A percentile compares a stretch with the other conserved stretches of the same genome.
Evolutionary conservation across 2,329 filamentous ascomycete genomes (phyloP).

Genomic region (Xylaria sp.): DNA sequence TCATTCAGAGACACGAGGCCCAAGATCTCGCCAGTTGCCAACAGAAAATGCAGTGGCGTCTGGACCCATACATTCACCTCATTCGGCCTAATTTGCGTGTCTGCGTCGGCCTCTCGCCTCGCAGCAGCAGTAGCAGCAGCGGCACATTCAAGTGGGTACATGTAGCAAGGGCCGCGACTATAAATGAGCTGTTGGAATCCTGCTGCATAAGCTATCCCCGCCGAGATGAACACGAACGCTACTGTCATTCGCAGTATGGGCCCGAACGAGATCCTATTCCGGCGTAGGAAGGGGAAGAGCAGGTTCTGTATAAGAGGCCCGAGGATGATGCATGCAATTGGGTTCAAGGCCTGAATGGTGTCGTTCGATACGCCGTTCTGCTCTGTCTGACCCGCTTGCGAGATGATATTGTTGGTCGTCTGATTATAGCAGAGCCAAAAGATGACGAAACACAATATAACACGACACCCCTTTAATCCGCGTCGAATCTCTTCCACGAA

Average conservation of each 20-base stretch:
- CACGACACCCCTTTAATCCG: neutral
- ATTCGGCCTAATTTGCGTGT: conserved; percentile 30
- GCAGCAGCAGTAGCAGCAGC: neutral
- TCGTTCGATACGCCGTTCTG: conserved; percentile 61
- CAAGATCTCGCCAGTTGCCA: conserved; percentile 21
- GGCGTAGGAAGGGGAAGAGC: conserved; percentile 57
- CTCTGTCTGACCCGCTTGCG: conserved; percentile 59
- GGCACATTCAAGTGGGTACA: conserved; percentile 11
- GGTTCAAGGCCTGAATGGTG: conserved; percentile 60
- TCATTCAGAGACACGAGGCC: conserved; percentile 23
- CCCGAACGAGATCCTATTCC: conserved; percentile 53
- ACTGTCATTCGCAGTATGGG: conserved; percentile 58
- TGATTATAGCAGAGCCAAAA: conserved; percentile 40
- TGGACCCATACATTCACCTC: conserved; percentile 48
- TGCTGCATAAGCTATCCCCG: conserved; percentile 55
- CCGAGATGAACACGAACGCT: conserved; percentile 54
- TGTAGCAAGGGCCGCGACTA: conserved; percentile 27
- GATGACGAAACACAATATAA: neutral
- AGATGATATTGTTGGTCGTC: conserved; percentile 60
- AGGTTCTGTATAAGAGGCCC: conserved; percentile 59
- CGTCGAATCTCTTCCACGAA: neutral
- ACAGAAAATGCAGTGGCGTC: conserved; percentile 44
- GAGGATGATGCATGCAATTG: conserved; percentile 57
- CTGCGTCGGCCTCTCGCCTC: neutral
- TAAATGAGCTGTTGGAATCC: conserved; percentile 54